Percentiles rank a stretch among this genome's conserved stretches.
These are phyloP conservation scores for Xanthoconium purpureum DNA, from an alignment of 768 basidiomycete genomes.

Conservation along the genomic window DNA sequence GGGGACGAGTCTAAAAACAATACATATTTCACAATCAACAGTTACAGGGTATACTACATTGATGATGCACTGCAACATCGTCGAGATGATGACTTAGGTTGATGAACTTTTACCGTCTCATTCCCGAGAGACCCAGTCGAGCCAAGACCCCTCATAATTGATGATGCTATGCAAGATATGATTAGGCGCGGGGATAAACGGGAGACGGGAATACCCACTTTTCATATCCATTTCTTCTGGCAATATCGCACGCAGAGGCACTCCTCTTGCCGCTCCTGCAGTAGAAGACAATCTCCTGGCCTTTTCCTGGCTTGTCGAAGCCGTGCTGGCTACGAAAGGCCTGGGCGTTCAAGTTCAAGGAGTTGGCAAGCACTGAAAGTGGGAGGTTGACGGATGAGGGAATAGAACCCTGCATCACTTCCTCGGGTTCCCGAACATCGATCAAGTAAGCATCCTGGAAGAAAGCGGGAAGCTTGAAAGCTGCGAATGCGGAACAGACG, in stretches of 20 bases:
- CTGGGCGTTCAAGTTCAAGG: slow-evolving; percentile 54
- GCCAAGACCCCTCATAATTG: slow-evolving; percentile 87
- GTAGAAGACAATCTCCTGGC: slow-evolving; percentile 83
- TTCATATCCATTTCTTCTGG: slow-evolving; percentile 74
- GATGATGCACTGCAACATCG: slow-evolving; percentile 3
- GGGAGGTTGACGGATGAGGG: slow-evolving; percentile 91
- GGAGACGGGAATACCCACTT: slow-evolving; percentile 51
- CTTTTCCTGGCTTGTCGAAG: slow-evolving; percentile 66
- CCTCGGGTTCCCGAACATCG: slow-evolving; percentile 92
- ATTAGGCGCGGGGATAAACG: background rate
- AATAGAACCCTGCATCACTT: slow-evolving; percentile 88
- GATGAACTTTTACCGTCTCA: slow-evolving; percentile 36
- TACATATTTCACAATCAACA: background rate
- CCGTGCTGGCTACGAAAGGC: slow-evolving; percentile 64
- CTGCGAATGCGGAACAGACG: background rate
- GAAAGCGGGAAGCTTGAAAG: slow-evolving; percentile 10
- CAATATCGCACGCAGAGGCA: slow-evolving; percentile 76
- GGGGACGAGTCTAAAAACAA: background rate
- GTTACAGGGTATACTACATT: background rate
- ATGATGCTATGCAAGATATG: slow-evolving; percentile 39
- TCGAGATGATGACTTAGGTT: background rate
- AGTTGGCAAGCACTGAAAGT: slow-evolving; percentile 67
- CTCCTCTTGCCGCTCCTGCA: slow-evolving; percentile 88
- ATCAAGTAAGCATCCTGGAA: slow-evolving; percentile 67
- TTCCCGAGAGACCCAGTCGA: slow-evolving; percentile 73